Evolutionary conservation across 208 protist species (phyloP).

Genomic region (Leishmania major): DNA sequence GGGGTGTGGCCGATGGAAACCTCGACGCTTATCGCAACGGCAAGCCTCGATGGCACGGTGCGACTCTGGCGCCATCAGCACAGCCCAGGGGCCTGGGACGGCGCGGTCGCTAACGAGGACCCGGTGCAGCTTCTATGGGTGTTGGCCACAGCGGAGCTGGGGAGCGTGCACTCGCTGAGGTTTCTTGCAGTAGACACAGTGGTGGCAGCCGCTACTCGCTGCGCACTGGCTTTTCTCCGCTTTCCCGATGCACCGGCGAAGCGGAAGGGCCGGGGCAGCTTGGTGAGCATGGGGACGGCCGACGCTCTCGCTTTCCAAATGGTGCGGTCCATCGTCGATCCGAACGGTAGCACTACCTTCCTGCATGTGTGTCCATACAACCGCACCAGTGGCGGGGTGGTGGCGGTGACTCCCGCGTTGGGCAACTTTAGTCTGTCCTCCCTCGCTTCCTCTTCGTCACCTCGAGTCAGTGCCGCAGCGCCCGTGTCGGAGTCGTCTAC

Average conservation of each 20-base stretch:
- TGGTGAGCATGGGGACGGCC: neutral
- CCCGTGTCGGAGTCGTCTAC: neutral
- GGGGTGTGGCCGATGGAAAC: constrained; percentile 44
- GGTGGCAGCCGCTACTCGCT: constrained; percentile 22
- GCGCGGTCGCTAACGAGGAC: neutral
- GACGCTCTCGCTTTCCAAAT: constrained; percentile 18
- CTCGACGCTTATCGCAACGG: constrained; percentile 53
- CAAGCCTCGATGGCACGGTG: constrained; percentile 63
- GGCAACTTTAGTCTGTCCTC: neutral
- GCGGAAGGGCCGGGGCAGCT: neutral
- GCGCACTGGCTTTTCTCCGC: constrained; percentile 23
- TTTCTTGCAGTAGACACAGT: constrained; percentile 26
- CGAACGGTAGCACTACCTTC: constrained; percentile 24
- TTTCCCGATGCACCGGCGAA: neutral
- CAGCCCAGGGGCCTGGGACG: neutral
- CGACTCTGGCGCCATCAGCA: constrained; percentile 62
- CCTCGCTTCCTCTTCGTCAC: neutral
- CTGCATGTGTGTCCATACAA: constrained; percentile 31
- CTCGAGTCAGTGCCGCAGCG: neutral
- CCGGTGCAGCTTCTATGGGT: constrained; percentile 33
- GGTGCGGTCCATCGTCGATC: constrained; percentile 18
- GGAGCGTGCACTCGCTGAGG: constrained; percentile 18
- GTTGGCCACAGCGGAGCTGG: constrained; percentile 27
- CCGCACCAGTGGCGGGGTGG: neutral
- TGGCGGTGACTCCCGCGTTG: neutral